Evolutionary conservation across 257 asterid genomes (phyloP).

Genomic region (Gentiana straminea): DNA sequence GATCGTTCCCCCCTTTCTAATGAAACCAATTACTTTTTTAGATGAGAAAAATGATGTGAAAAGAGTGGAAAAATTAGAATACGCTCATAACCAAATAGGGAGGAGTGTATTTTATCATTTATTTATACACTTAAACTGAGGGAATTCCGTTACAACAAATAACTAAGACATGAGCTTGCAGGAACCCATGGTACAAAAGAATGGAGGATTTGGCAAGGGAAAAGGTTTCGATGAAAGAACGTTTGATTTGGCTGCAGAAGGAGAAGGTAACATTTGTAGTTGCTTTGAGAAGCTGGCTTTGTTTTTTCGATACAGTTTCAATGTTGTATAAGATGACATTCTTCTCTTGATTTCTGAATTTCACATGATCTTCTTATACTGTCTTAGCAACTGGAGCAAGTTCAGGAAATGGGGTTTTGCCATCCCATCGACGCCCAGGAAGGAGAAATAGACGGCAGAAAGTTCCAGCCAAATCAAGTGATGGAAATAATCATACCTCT

Average conservation of each 20-base stretch:
- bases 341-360: background rate
- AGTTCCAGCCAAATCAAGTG: conserved; percentile 30
- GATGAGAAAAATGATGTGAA: too few species aligned
- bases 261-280: conserved; percentile 26
- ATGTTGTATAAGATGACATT: background rate
- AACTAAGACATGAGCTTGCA: conserved; percentile 14
- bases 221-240: conserved; percentile 25
- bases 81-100: too few species aligned
- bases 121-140: too few species aligned
- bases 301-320: conserved; percentile 1
- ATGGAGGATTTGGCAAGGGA: conserved; percentile 19
- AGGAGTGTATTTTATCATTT: too few species aligned
- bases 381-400: conserved; percentile 39
- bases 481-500: conserved; percentile 33
- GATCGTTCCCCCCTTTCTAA: too few species aligned
- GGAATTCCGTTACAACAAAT: too few species aligned
- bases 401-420: conserved; percentile 34
- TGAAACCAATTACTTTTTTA: too few species aligned
- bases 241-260: conserved; percentile 26
- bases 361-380: conserved; percentile 10
- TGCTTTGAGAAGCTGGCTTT: background rate
- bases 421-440: conserved; percentile 51
- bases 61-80: too few species aligned
- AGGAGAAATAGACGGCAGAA: conserved; percentile 62
- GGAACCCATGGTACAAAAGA: conserved; percentile 36